Base-by-base conservation (phyloP, 2,329 filamentous ascomycete genomes). In the Claviceps purpurea region DNA sequence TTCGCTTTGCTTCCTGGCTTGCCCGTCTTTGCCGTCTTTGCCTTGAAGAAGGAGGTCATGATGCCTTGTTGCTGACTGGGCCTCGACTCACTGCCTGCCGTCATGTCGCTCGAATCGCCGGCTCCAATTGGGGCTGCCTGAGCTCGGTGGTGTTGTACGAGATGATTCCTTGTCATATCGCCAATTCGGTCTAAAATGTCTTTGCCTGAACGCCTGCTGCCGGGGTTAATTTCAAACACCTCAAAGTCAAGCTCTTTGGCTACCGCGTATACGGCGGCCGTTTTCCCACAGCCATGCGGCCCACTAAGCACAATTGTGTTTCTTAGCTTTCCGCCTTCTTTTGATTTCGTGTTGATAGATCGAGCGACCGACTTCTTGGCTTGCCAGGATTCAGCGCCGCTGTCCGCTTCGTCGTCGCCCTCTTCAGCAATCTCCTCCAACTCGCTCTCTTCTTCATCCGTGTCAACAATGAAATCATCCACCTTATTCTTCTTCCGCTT, bases 161-260 rank as follows among this genome's bases (percentile, higher is more conserved):
- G 76, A 66, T 98, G 93, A 60, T 98, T 97, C 55, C 84, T 84
- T 4, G 89, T 93, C 91, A 98, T 97, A 67, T 98, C 89, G 42
- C 93, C 94, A 45, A 98, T 88, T 59, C 80, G 87, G 61, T 98
- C 93, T 38, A 95, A 65, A 47, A 98, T 82, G 61, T 98, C 93
- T 64, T 85, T 93, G 37, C 90, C 91, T 62, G 81, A 95, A 56
- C 93, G 78, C 49, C 90, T 82, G 58, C 81, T 88, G 55, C 88
- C 81, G 0, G 91, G 72, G 61, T 95, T 94, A 63, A 98, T 89
- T 67, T 98, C 93, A 58, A 98, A 98, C 1, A 98, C 79, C 61
- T 95, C 90, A 62, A 94, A 97, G 1, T 80, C 89, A 16, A 97
- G 75, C 67, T 98, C 91, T 61, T 87, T 91, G 4, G 93, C 91